Evolutionary conservation across 257 asterid genomes (phyloP), one percentile per base, ranked within the genome.

Genomic region (Phtheirospermum japonicum): DNA sequence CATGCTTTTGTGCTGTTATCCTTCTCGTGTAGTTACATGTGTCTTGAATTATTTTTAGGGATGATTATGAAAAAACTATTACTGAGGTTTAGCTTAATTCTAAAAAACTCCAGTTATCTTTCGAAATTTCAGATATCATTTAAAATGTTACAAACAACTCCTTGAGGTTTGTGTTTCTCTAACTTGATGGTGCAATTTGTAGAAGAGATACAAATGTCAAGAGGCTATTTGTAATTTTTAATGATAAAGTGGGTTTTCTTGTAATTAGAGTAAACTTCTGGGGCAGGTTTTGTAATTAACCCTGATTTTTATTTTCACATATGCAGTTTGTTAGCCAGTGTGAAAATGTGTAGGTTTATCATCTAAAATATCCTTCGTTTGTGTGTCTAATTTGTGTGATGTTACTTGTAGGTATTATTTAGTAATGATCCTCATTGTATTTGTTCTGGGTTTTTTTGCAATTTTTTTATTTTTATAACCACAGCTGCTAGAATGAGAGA

Each of bases 401-500:
- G 17, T 45, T 23, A 5, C 34, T 55, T 36, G 18, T 30, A 31
- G 66, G 17, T 14, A 39, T 66, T 59, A 32, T 48, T 43, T 57
- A 14, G 51, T 71, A 14, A 30, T 32, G 45, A 40, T 63, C 17
- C 42, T 55, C 9, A 37, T 66, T 67, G 64, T 10, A 51, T 64
- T 9, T 36, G 2, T 53, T 33, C 48, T 58, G 28, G 28, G 28
- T 3, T 23, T 23, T n/a, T 23, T 3, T 23, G 28, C 28, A 23
- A 23, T 1, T 23, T 23, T n/a, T 23, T 23, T 64, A 48, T 31
- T 61, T 40, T 37, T 61, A n/a, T 76, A 36, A 51, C 57, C 64
- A 61, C 73, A 89, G 97, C 97, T 82, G 90, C 86, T 33, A 85
- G 99, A 79, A 78, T 93, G 70, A 80, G 94, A 77, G 97, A 93